A percentile compares a stretch with the other conserved stretches of the same genome.
Evolutionary conservation across 1,139 yeast genomes (phyloP).

Genomic region (Protomyces lactucae-debilis): DNA sequence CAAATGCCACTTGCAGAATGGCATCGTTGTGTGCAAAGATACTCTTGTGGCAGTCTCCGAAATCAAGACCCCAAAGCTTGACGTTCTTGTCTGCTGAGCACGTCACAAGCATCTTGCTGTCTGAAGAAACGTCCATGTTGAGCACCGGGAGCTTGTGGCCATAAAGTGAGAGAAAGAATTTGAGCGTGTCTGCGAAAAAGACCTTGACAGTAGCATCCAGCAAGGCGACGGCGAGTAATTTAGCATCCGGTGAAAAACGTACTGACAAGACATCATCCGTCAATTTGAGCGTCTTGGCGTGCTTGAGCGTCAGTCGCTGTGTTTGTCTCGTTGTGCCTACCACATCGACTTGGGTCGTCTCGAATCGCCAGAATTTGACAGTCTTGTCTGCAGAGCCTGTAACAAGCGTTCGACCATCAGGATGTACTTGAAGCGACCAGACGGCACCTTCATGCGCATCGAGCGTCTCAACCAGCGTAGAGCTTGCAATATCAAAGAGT

Average conservation of each 20-base stretch:
- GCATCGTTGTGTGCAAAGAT: slow-evolving; percentile 96
- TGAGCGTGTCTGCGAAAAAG: slow-evolving; percentile 77
- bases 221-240: slow-evolving; percentile 72
- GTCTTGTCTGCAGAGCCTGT: slow-evolving; percentile 93
- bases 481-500: slow-evolving; percentile 78
- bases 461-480: slow-evolving; percentile 63
- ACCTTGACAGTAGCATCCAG: slow-evolving; percentile 92
- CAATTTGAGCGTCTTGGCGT: slow-evolving; percentile 74
- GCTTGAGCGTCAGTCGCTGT: slow-evolving; percentile 57
- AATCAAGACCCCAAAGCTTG: slow-evolving; percentile 96
- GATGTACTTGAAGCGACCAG: slow-evolving; percentile 84
- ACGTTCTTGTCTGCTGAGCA: slow-evolving; percentile 96
- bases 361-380: slow-evolving; percentile 84
- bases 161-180: slow-evolving; percentile 79
- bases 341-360: slow-evolving; percentile 58
- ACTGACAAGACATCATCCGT: slow-evolving; percentile 80
- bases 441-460: slow-evolving; percentile 82
- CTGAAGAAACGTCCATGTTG: slow-evolving; percentile 82
- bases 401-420: slow-evolving; percentile 77
- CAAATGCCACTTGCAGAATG: slow-evolving; percentile 78
- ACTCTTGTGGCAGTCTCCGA: slow-evolving; percentile 97
- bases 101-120: slow-evolving; percentile 78
- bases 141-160: slow-evolving; percentile 92
- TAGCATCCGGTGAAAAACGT: slow-evolving; percentile 75
- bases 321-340: slow-evolving; percentile 60